Base-by-base conservation (phyloP, 768 basidiomycete species). In the Phaeotremella skinneri region DNA sequence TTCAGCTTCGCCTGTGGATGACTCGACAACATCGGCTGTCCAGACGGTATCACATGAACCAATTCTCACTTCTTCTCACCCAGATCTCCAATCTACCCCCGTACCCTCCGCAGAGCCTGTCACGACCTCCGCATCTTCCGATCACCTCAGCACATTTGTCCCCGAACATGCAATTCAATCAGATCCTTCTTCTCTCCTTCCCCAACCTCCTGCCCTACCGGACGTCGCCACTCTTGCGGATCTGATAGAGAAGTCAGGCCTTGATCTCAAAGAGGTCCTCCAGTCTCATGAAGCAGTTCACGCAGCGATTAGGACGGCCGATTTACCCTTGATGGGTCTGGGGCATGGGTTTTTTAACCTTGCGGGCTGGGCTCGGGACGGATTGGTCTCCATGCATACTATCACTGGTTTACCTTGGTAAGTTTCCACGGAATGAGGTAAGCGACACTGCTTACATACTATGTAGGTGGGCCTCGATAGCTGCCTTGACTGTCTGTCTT, bases 381-480 rank as follows among this genome's bases (percentile, higher is more conserved):
- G 65, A 5, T 52, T 77, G 29, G 69, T 70, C 9, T 55, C 59
- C 9, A 55, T 72, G 20, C 74, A 77, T 39, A 66, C 63, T 11
- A 43, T 63, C 4, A 66, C 66, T 2, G 72, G 71, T 5, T 45
- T 75, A n/a, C 76, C 76, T 51, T 77, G 76, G 76, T 74, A 54
- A 58, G 71, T 58, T 7, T 3, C 30, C n/a, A 11, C 25, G 20
- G 14, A 32, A 13, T 3, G 11, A 29, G 11, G 7, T 37, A 9
- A 31, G 21, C 3, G 41, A 32, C 27, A n/a, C 21, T 17, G 1
- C 13, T 47, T 14, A 47, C 52, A 55, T 17, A 37, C 31, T 16
- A n/a, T 20, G 13, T 30, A 73, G 72, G 72, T 74, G 73, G 75
- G 72, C 61, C 3, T 69, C 76, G 20, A 77, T 77, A 56, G 67